Base-by-base conservation (phyloP, 768 basidiomycete genomes). In the Exidia glandulosa region DNA sequence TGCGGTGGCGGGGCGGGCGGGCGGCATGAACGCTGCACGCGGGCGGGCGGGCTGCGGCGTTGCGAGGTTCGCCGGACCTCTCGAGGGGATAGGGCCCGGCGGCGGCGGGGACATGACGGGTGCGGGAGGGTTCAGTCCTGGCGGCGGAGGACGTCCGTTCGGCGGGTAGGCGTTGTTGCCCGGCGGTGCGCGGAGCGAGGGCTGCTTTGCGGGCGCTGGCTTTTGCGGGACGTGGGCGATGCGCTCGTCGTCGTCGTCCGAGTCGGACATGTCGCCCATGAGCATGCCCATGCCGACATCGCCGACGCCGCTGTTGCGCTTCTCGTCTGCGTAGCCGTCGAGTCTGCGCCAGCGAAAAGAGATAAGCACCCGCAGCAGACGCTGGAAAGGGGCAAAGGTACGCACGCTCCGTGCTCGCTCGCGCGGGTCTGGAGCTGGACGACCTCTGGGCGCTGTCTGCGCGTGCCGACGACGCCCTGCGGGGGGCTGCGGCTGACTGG, bases 101-200 rank as follows among this genome's bases (percentile, higher is more conserved):
- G 34, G 34, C 34, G 34, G 34, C 34, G 34, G 34, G 7, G 34
- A 36, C 34, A 36, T 36, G 34, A 7, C 7, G 34, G 7, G 34
- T 7, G 7, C 7, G 34, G 7, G 34, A 36, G 41, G 41, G 41
- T 45, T 14, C 41, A 45, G 41, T 6, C 41, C 34, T 4, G 36
- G 30, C n/a, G 36, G 33, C 34, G 89, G 81, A 9, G 78, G 75
- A 52, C 76, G 67, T 48, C 63, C 63, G 57, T 65, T 56, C 32
- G 29, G 66, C 63, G 66, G 67, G 54, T 58, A 64, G 19, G 50
- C 59, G 32, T 63, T 33, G 27, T 59, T 36, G 47, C 61, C 60
- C 48, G 56, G 47, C 37, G 63, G 61, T 58, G 47, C 50, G 41
- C 41, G 41, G 19, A 45, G 41, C 41, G 41, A 45, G 19, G 41